Evolutionary conservation across 2,329 filamentous ascomycete genomes (phyloP).

Genomic region (Fusarium musae): DNA sequence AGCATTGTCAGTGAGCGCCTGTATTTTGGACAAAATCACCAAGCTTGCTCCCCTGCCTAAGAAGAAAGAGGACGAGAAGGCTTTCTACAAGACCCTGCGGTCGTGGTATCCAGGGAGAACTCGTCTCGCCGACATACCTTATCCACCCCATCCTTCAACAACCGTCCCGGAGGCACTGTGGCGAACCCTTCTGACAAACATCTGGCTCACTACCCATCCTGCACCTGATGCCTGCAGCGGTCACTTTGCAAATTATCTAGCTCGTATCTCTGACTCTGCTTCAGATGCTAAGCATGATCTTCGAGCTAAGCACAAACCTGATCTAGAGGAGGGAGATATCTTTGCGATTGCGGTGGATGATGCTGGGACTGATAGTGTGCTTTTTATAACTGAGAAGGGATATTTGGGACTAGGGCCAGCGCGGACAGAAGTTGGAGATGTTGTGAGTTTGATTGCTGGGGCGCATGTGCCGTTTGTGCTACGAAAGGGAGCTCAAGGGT

Average conservation of each 20-base stretch:
- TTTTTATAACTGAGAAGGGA: background rate
- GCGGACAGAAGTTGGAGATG: background rate
- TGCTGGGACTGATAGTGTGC: background rate
- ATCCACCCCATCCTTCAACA: background rate
- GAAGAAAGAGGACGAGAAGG: background rate
- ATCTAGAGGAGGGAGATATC: slow-evolving; percentile 7
- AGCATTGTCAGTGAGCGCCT: background rate
- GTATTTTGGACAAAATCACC: background rate
- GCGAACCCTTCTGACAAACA: background rate
- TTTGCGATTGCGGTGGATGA: slow-evolving; percentile 12
- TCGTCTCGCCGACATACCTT: background rate
- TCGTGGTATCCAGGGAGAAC: slow-evolving; percentile 3
- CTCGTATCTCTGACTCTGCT: background rate
- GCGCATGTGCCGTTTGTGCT: slow-evolving; percentile 8
- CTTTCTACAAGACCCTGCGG: background rate
- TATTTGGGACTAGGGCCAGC: background rate
- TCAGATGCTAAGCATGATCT: slow-evolving; percentile 1
- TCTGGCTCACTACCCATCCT: slow-evolving; percentile 13
- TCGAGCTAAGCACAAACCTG: background rate
- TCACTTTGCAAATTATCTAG: slow-evolving; percentile 8
- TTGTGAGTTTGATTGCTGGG: background rate
- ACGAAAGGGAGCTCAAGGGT: accelerated
- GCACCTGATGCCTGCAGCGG: background rate
- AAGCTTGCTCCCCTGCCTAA: background rate
- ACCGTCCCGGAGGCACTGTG: background rate